Base-by-base conservation (phyloP, 2,329 filamentous ascomycete species). In the Aspergillus ustus region DNA sequence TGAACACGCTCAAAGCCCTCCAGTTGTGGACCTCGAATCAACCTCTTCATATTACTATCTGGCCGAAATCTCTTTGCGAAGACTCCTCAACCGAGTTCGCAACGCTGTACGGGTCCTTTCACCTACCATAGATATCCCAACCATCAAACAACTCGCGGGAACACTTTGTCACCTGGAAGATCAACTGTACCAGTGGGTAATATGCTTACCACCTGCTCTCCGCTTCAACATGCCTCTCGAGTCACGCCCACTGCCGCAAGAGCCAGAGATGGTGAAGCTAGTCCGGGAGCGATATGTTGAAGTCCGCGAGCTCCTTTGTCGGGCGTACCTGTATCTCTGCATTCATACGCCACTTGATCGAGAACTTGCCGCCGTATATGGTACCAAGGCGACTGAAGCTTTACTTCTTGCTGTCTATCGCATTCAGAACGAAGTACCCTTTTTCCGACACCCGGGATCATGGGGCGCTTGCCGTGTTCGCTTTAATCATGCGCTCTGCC, bases 1-100 rank as follows among this genome's bases (percentile, higher is more conserved):
- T 29, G 67, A 48, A 11, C 54, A 63, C 9, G 56, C 52, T 20
- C 59, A 57, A 57, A 67, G 28, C 40, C 57, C 63, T 29, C 63
- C 65, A 1, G 60, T 61, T 19, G 63, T 60, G 7, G 60, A 67
- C 54, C 54, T 63, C n/a, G 65, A 69, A 59, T 61, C 68, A 22
- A 57, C 60, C 43, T 68, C 68, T 50, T 69, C 65, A 22, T 69
- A 69, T 59, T 70, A 70, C 52, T 70, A 69, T 37, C 61, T 70
- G 3, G 65, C 68, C n/a, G 66, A 70, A 56, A 69, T 70, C 19
- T 69, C 68, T n/a, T 53, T 69, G 53, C 63, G 68, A 52, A 56
- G 73, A 55, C 60, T 75, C 63, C 63, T 80, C 25, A 75, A 78
- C 59, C 72, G 74, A n/a, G 66, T 58, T 37, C 67, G 67, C 11